Evolutionary conservation across 2,329 filamentous ascomycete species (phyloP), one percentile per base, ranked within the genome.

Genomic region (Neonectria faginata): DNA sequence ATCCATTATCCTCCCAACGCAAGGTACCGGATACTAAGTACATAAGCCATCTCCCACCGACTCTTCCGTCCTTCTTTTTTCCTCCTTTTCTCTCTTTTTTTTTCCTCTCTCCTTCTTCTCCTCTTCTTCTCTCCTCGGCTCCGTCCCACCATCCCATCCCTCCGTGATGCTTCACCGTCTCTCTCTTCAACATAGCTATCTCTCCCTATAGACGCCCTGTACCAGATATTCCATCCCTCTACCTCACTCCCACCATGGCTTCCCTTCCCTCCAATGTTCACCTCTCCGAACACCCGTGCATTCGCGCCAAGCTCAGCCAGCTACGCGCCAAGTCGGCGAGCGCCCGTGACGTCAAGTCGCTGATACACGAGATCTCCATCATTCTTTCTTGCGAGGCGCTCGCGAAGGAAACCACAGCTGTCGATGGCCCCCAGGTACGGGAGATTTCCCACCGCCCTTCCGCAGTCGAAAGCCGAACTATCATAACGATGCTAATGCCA

Each of bases 221-320:
- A 29, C 25, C 42, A 57, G 62, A 57, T 57, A 42, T 18, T 53
- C 16, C 44, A 18, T 16, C 29, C 55, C 29, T 41, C 39, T 48
- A 33, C 55, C 27, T 29, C 10, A 25, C 25, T 52, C 31, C 48
- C 65, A 72, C 55, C 64, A 81, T 81, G 79, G 60, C 76, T 52
- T 75, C 74, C 14, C 79, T 89, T 47, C 87, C 87, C 10, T 67
- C 85, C 71, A 90, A 90, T 75, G 87, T 91, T 66, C 93, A 96
- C 81, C 83, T 97, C 77, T 97, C 94, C 42, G 83, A 83, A 16
- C 95, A 98, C 79, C 95, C 95, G 39, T 97, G 93, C 80, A 85
- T 97, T 45, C 85, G 87, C 73, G 93, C 92, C 72, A 98, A 98
- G 84, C 89, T 98, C 74, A 94, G 92, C 71, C 92, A 96, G 81